Conservation (phyloP, 1,284 basidiomycete species). For the Moniliella sp. region DNA sequence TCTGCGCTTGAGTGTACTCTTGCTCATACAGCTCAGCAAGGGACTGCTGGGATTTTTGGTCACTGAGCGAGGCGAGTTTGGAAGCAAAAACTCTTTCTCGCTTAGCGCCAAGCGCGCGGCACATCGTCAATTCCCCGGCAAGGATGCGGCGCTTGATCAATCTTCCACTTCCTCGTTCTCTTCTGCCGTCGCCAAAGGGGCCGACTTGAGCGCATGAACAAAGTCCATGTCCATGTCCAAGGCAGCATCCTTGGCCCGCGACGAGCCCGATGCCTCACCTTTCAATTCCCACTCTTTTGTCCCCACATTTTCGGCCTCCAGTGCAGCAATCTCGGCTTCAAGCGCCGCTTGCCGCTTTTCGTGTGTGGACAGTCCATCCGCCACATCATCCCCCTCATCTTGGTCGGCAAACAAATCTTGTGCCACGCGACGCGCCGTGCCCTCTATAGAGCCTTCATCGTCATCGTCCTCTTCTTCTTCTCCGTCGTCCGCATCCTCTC, state of each 20-base stretch:
- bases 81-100: slow-evolving; percentile 56
- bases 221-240: slow-evolving; percentile 88
- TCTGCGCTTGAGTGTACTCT: slow-evolving; percentile 53
- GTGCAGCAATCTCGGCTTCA: slow-evolving; percentile 39
- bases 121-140: slow-evolving; percentile 77
- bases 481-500: background rate
- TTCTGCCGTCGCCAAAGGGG: slow-evolving; percentile 76
- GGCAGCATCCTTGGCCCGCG: slow-evolving; percentile 71
- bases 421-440: background rate
- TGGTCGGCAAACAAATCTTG: background rate
- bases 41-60: slow-evolving; percentile 47
- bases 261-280: slow-evolving; percentile 64
- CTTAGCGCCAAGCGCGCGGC: slow-evolving; percentile 49
- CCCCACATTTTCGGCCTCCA: slow-evolving; percentile 41
- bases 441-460: background rate
- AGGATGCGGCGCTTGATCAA: slow-evolving; percentile 72
- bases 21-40: slow-evolving; percentile 91
- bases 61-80: slow-evolving; percentile 66
- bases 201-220: slow-evolving; percentile 62
- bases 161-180: slow-evolving; percentile 63
- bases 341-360: slow-evolving; percentile 39
- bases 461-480: background rate
- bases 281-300: slow-evolving; percentile 69
- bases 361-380: too few species aligned
- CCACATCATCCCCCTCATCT: too few species aligned